Base-by-base conservation (phyloP, 495 filamentous ascomycete species). In the Neurospora sp. region DNA sequence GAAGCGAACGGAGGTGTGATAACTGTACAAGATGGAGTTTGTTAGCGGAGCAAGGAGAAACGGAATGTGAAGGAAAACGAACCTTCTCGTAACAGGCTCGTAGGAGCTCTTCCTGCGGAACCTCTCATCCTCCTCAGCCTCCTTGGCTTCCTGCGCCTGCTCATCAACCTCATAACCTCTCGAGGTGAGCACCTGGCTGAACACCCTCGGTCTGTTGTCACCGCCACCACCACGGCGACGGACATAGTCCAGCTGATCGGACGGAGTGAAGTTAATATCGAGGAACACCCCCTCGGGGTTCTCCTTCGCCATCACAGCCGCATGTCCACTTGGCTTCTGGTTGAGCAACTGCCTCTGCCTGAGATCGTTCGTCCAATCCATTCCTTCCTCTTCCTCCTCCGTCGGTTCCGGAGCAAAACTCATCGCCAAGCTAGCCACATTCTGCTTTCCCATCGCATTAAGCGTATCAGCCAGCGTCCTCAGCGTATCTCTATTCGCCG, bases 361-460 rank as follows among this genome's bases (percentile, higher is more conserved):
- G 2, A 37, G 3, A 35, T 66, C 54, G 7, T 35, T 18, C 23
- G 27, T 9, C 12, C 54, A 14, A 4, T 35, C 54, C 11, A 46
- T 46, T 5, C 3, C 42, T 20, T 76, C 76, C 14, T 77, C 76
- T 10, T 72, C 72, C 37, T 77, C 78, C 9, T 75, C 77, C 2
- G 7, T 20, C 5, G 62, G 71, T 8, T 74, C 14, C 48, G 78
- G 74, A 12, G 72, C 69, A 39, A 86, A 80, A 70, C 82, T 84
- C 84, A 88, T 87, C 73, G 90, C 88, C 39, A 97, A 82, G 70
- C 91, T 91, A 27, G 91, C 94, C 48, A 97, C 92, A 62, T 85
- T 92, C 77, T 94, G 93, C 73, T 89, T 92, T 6, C 92, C 93
- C 77, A 92, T 92, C 12, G 90, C 85, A 62, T 93, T 93, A 37